Base-by-base conservation (phyloP, 495 filamentous ascomycete genomes). In the Penicillium chermesinum region DNA sequence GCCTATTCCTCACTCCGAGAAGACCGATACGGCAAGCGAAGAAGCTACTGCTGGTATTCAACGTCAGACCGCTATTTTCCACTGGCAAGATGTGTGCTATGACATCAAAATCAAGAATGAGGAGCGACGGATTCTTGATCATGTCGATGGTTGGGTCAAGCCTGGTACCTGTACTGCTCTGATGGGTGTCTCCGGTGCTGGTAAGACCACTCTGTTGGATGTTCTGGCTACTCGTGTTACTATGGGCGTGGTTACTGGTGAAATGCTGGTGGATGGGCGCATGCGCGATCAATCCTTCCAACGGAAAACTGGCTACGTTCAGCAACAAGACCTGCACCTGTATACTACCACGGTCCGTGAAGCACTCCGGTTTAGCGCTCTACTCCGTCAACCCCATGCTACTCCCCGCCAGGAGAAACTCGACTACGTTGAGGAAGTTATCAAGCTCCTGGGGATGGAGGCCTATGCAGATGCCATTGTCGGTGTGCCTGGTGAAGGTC, bases 281-380 rank as follows among this genome's bases (percentile, higher is more conserved):
- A 62, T 59, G 0, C 65, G 83, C 9, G 87, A 93, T 57, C 67
- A 74, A 8, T 88, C 85, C 0, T 95, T 95, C 74, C 88, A 91
- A 59, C 82, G 90, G 27, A 91, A 91, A 68, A 94, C 88, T 2
- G 90, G 90, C n/a, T 96, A 95, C 54, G 91, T 89, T 12, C 88
- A 96, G 58, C 91, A 96, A 60, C 89, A 95, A 64, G 91, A 96
- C 79, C 75, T 96, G 1, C 90, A 94, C 65, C 73, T 91, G 7
- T 70, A 82, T 14, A 91, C 88, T 0, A 80, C 83, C 0, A 96
- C 90, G 4, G 90, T 95, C 22, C 80, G 90, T 32, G 91, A 77
- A 34, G 42, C 91, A 15, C 75, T 96, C n/a, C 74, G 74, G 38
- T 96, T 96, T 65, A 86, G 80, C 50, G 91, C 91, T 20, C 68